Conservation (phyloP, 2,329 filamentous ascomycete genomes). For the Ramularia endophylla region DNA sequence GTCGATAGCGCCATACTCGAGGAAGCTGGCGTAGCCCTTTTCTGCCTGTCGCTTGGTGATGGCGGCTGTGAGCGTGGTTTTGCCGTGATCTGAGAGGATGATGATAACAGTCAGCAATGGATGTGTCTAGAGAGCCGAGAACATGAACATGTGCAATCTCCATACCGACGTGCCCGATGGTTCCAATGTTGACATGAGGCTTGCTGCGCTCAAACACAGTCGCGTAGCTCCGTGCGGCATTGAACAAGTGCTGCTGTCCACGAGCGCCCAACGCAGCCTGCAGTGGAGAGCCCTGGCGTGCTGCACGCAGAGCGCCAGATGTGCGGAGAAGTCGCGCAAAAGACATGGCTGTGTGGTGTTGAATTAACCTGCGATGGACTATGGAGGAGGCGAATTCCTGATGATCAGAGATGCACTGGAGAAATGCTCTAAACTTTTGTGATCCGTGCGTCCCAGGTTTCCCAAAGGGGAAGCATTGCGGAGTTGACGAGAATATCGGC, state of each 20-base stretch:
- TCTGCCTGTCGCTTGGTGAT: conserved; percentile 98
- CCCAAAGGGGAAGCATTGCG: no score
- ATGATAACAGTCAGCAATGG: no score
- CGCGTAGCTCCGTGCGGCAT: conserved; percentile 54
- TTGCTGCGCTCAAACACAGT: conserved; percentile 77
- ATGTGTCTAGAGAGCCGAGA: no score
- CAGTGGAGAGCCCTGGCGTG: conserved; percentile 68
- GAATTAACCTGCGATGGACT: conserved; percentile 31
- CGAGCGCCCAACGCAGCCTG: conserved; percentile 61
- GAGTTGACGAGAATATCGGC: no score
- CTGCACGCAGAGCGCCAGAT: conserved; percentile 64
- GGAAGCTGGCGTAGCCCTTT: conserved; percentile 88
- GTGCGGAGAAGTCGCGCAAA: conserved; percentile 78
- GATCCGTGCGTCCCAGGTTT: no score
- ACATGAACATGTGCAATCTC: no score
- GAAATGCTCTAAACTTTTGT: no score
- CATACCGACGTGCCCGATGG: conserved; percentile 94
- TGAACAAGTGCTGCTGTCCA: conserved; percentile 58
- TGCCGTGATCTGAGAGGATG: no score
- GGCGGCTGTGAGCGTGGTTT: conserved; percentile 97
- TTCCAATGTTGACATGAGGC: conserved; percentile 98
- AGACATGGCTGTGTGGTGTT: conserved; percentile 66
- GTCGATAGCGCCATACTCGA: conserved; percentile 97
- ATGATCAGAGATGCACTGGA: no score
- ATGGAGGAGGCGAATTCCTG: neutral